A percentile compares a stretch with the other conserved stretches of the same genome.
Evolutionary conservation across 2,329 filamentous ascomycete genomes (phyloP).

Genomic region (Scopulariopsis brevicaulis): DNA sequence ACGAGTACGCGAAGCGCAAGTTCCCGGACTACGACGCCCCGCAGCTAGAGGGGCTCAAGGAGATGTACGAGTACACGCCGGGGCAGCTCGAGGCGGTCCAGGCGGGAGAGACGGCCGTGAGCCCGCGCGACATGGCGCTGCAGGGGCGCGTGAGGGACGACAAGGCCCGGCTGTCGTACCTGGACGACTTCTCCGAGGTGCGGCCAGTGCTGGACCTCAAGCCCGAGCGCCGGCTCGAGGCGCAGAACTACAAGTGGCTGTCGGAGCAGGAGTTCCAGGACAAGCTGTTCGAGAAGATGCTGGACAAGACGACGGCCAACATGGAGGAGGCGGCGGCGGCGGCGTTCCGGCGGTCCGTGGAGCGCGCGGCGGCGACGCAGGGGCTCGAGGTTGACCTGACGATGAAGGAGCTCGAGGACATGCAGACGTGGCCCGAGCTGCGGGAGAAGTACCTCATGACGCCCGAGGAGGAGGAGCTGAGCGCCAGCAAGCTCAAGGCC

Average conservation of each 20-base stretch:
- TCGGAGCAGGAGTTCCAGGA: conserved; percentile 43
- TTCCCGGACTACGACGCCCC: conserved; percentile 56
- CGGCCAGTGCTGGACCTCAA: conserved; percentile 69
- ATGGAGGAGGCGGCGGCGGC: conserved; percentile 29
- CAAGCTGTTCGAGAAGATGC: conserved; percentile 15
- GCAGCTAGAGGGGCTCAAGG: conserved; percentile 49
- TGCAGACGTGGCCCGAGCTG: conserved; percentile 18
- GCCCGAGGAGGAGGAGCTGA: conserved; percentile 9
- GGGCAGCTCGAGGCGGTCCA: conserved; percentile 74
- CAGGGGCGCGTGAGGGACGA: conserved; percentile 65
- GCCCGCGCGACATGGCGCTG: conserved; percentile 59
- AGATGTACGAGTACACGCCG: conserved; percentile 70
- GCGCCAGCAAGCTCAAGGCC: conserved; percentile 14
- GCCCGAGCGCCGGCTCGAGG: conserved; percentile 33
- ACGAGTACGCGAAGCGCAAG: conserved; percentile 30
- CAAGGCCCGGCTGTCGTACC: conserved; percentile 59
- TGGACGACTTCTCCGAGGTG: conserved; percentile 72
- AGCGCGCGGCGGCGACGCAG: conserved; percentile 26
- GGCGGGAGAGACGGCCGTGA: conserved; percentile 68
- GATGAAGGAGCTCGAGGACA: conserved; percentile 25
- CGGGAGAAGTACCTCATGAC: conserved; percentile 12
- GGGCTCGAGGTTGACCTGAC: conserved; percentile 36
- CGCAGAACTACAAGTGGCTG: conserved; percentile 46
- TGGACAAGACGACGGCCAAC: conserved; percentile 41
- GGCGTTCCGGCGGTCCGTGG: conserved; percentile 28